Evolutionary conservation across 805 yeast species (phyloP).

Genomic region (Starmerella etchellsii): DNA sequence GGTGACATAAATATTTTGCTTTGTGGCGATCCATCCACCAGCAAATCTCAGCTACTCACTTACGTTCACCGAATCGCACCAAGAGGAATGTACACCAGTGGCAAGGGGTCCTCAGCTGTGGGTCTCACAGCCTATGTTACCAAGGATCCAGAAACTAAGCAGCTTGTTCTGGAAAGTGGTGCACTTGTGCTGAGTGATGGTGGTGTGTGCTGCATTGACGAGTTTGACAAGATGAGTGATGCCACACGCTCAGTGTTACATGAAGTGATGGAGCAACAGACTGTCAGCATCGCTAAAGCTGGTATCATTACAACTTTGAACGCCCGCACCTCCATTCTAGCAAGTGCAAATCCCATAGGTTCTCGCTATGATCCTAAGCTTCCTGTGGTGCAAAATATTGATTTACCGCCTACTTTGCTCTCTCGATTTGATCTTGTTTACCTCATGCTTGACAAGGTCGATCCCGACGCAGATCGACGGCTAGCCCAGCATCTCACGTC

Average conservation of each 20-base stretch:
- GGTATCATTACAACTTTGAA: slow-evolving; percentile 94
- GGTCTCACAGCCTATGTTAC: slow-evolving; percentile 97
- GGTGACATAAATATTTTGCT: slow-evolving; percentile 86
- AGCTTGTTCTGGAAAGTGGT: slow-evolving; percentile 86
- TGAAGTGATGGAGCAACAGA: slow-evolving; percentile 99
- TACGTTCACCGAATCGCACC: slow-evolving; percentile 97
- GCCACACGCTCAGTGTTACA: slow-evolving; percentile 88
- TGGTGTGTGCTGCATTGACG: slow-evolving; percentile 97
- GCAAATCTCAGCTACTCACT: slow-evolving; percentile 86
- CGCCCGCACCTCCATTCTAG: slow-evolving; percentile 90
- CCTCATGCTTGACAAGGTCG: slow-evolving; percentile 82
- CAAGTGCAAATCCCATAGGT: slow-evolving; percentile 94
- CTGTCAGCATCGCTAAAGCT: slow-evolving; percentile 95
- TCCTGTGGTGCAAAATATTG: slow-evolving; percentile 91
- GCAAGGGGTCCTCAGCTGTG: slow-evolving; percentile 98
- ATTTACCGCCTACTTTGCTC: slow-evolving; percentile 87
- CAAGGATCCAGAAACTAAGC: slow-evolving; percentile 85
- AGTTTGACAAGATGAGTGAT: slow-evolving; percentile 95
- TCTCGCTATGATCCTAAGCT: slow-evolving; percentile 89
- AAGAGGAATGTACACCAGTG: slow-evolving; percentile 94
- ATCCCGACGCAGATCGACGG: slow-evolving; percentile 69
- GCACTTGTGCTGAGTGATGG: slow-evolving; percentile 95
- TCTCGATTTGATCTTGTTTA: slow-evolving; percentile 94
- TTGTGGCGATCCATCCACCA: slow-evolving; percentile 97
- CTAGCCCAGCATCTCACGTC: slow-evolving; percentile 83